These are phyloP conservation scores for Tolypocladium cylindrosporum DNA, from an alignment of 2,329 filamentous ascomycete species.

Conservation along the genomic window DNA sequence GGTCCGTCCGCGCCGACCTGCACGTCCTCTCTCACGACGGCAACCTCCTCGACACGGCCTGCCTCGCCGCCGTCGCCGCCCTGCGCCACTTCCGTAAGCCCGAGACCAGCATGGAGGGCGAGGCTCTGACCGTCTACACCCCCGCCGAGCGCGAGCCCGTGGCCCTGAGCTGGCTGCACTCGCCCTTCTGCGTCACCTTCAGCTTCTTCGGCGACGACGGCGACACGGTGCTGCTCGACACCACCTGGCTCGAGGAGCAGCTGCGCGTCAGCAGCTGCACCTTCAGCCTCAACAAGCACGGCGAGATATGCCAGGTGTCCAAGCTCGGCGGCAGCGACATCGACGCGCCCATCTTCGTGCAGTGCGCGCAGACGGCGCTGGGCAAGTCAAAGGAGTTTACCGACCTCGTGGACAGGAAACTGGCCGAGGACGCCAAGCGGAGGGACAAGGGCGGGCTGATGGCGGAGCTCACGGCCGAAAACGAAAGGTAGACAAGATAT, in stretches of 20 bases:
- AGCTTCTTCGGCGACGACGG: conserved; percentile 69
- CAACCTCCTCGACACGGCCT: conserved; percentile 76
- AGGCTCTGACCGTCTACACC: conserved; percentile 75
- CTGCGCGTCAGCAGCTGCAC: conserved; percentile 63
- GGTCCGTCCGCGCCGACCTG: conserved; percentile 81
- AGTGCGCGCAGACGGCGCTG: conserved; percentile 65
- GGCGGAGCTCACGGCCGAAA: conserved; percentile 72
- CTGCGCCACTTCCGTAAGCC: conserved; percentile 86
- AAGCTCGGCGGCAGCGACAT: conserved; percentile 81
- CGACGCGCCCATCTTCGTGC: conserved; percentile 68
- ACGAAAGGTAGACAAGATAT: conserved; percentile 45
- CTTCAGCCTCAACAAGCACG: conserved; percentile 79
- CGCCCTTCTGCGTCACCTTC: conserved; percentile 85
- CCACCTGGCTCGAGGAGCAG: conserved; percentile 66
- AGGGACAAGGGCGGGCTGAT: conserved; percentile 70
- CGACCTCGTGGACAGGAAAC: conserved; percentile 57
- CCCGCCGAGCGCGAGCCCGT: conserved; percentile 82
- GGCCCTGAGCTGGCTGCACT: conserved; percentile 81
- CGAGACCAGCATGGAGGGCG: conserved; percentile 78
- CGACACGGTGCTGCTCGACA: conserved; percentile 58
- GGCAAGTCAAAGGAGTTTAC: conserved; percentile 75
- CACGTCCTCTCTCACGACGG: conserved; percentile 89
- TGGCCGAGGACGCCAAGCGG: conserved; percentile 69
- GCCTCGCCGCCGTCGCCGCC: conserved; percentile 77
- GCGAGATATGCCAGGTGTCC: conserved; percentile 82